Conservation (phyloP, 1,284 basidiomycete species). For the Inonotus obliquus region DNA sequence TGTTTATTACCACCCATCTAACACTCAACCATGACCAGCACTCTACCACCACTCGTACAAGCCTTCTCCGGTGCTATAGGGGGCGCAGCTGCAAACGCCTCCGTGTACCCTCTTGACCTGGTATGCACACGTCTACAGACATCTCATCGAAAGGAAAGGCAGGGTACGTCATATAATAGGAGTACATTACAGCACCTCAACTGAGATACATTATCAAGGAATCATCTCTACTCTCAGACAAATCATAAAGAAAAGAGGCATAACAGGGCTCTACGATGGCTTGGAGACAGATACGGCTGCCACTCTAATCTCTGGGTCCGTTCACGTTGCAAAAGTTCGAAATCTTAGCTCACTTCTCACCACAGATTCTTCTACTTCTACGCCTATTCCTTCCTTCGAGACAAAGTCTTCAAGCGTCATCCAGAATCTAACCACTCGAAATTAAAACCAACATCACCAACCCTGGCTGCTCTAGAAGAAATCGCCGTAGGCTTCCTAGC, state of each 20-base stretch:
- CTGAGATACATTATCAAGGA: not conserved
- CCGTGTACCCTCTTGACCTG: conserved; percentile 52
- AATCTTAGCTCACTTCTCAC: not conserved
- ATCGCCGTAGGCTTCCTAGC: conserved; percentile 47
- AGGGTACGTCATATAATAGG: not conserved
- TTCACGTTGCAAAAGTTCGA: not conserved
- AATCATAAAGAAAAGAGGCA: conserved; percentile 37
- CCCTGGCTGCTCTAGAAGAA: conserved; percentile 32
- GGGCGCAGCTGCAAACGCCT: conserved; percentile 45
- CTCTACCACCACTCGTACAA: conserved; percentile 51
- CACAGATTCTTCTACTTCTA: conserved; percentile 46
- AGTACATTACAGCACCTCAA: not conserved
- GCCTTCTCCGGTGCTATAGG: conserved; percentile 52
- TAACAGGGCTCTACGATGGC: conserved; percentile 44
- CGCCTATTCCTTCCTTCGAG: conserved; percentile 37
- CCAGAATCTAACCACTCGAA: conserved; percentile 22
- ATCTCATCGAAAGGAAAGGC: not conserved
- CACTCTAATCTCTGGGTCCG: conserved; percentile 49
- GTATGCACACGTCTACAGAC: conserved; percentile 42
- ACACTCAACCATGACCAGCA: conserved; percentile 41
- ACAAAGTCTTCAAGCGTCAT: conserved; percentile 21
- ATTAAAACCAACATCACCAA: conserved; percentile 18
- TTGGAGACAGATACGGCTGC: conserved; percentile 46
- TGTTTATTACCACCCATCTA: not conserved
- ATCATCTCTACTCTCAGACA: conserved; percentile 31